Conservation (phyloP, 1,284 basidiomycete genomes). For the Boletus semigastroideus region DNA sequence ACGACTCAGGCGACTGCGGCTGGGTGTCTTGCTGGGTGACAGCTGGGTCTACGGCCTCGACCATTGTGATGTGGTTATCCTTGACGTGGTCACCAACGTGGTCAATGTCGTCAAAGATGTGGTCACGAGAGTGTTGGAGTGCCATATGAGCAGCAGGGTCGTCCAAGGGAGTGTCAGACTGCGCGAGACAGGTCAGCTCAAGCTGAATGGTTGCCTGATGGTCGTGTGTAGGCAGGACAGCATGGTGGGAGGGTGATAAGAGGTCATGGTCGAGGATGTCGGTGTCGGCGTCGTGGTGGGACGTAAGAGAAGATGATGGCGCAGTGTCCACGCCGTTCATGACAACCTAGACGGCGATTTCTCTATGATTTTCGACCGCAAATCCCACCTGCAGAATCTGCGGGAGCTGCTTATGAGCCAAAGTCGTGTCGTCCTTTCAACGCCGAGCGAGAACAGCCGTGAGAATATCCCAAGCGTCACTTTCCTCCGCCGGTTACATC, state of each 20-base stretch:
- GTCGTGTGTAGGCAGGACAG: constrained; percentile 28
- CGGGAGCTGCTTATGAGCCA: constrained; percentile 21
- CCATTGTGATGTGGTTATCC: constrained; percentile 34
- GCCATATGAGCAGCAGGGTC: constrained; percentile 28
- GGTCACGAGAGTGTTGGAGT: constrained; percentile 34
- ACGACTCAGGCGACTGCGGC: constrained; percentile 35
- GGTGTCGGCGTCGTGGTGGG: constrained; percentile 26
- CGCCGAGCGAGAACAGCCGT: constrained; percentile 22
- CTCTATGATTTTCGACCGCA: constrained; percentile 21
- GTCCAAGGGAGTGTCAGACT: constrained; percentile 28
- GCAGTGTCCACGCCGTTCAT: constrained; percentile 35
- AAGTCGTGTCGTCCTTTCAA: constrained; percentile 31
- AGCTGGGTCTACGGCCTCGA: constrained; percentile 37
- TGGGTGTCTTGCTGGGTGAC: constrained; percentile 37
- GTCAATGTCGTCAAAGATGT: constrained; percentile 36
- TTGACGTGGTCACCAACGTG: constrained; percentile 37
- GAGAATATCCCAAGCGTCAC: constrained; percentile 18
- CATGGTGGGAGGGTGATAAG: constrained; percentile 34
- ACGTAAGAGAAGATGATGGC: constrained; percentile 30
- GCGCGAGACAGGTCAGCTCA: constrained; percentile 32
- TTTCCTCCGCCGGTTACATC: constrained; percentile 14
- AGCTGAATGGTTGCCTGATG: constrained; percentile 30
- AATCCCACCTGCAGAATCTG: constrained; percentile 22
- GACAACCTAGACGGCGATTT: constrained; percentile 30
- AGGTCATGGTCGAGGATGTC: constrained; percentile 35